Evolutionary conservation across 1,284 basidiomycete genomes (phyloP), one percentile per base, ranked within the genome.

Genomic region (Boletus mariae): DNA sequence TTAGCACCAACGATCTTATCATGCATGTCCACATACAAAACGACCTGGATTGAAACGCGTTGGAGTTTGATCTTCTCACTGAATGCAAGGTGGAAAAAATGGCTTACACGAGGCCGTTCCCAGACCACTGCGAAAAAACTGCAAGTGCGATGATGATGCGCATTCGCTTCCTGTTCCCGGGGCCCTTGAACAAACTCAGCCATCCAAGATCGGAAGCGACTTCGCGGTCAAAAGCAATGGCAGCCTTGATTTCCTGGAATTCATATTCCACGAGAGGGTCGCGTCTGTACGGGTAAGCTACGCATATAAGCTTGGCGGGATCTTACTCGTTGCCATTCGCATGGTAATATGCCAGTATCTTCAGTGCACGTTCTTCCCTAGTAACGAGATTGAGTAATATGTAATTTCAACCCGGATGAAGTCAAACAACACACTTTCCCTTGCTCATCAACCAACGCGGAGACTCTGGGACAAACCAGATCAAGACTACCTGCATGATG

Each of bases 61-160:
- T 6, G 7, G 23, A 29, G 15, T 20, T n/a, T n/a, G 9, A 4
- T 32, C 13, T 4, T n/a, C 10, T 37, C 26, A 37, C n/a, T n/a
- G 25, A 9, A 32, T n/a, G 4, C 15, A 12, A 47, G 44, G 11
- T 5, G 13, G 23, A 4, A 25, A 42, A 23, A 3, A 5, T 12
- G 73, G 87, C 88, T 75, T 85, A 87, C n/a, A 85, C 82, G 47
- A 89, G 77, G 61, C 86, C 86, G 57, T 87, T 87, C 20, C 83
- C 85, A 13, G 82, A 86, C 85, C 84, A 88, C 58, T 84, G 82
- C 8, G 84, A 85, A 75, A 86, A 85, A 75, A 84, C 84, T 25
- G 82, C 82, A 52, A 86, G 71, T 29, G 82, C 83, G 56, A 85
- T 66, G 67, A 88, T 84, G 64, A 88, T 85, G 42, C 77, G 71